Conservation (phyloP, 306 rosid genomes). For the Bauhinia variegata region DNA sequence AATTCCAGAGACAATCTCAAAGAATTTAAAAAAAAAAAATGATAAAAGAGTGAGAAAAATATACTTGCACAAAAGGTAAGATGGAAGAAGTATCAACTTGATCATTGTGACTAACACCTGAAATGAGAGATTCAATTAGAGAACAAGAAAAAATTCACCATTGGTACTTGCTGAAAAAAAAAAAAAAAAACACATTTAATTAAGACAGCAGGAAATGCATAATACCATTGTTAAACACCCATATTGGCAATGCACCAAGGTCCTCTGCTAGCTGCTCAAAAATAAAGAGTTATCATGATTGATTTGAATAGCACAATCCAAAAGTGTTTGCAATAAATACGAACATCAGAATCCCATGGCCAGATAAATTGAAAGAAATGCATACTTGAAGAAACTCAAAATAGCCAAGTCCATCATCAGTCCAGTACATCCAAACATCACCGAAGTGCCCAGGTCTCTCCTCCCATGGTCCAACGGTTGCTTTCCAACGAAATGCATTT, state of each 20-base stretch:
- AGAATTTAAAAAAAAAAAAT: conserved; percentile 1
- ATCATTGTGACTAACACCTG: conserved; percentile 64
- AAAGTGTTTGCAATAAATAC: background rate
- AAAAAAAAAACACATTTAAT: too few species aligned
- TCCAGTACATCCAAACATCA: conserved; percentile 99
- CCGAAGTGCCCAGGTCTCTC: conserved; percentile 99
- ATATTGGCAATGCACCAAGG: conserved; percentile 57
- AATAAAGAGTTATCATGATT: background rate
- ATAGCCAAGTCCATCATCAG: conserved; percentile 96
- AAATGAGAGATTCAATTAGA: conserved; percentile 34
- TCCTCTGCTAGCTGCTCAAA: conserved; percentile 65
- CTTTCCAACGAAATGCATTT: conserved; percentile 98
- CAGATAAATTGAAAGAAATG: conserved; percentile 23
- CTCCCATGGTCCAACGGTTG: conserved; percentile 88
- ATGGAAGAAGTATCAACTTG: conserved; percentile 54
- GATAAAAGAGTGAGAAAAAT: background rate
- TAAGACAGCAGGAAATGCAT: conserved; percentile 13
- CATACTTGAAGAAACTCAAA: conserved; percentile 91
- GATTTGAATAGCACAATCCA: conserved; percentile 7
- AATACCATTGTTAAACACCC: conserved; percentile 70
- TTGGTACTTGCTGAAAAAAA: background rate
- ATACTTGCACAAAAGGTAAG: conserved; percentile 64
- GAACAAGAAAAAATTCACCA: conserved; percentile 10
- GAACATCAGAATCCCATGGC: conserved; percentile 10
- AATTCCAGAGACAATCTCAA: background rate